Percentiles rank a stretch among this genome's conserved stretches.
Conservation (phyloP, 495 filamentous ascomycete species). For the Talaromyces stipitatus region DNA sequence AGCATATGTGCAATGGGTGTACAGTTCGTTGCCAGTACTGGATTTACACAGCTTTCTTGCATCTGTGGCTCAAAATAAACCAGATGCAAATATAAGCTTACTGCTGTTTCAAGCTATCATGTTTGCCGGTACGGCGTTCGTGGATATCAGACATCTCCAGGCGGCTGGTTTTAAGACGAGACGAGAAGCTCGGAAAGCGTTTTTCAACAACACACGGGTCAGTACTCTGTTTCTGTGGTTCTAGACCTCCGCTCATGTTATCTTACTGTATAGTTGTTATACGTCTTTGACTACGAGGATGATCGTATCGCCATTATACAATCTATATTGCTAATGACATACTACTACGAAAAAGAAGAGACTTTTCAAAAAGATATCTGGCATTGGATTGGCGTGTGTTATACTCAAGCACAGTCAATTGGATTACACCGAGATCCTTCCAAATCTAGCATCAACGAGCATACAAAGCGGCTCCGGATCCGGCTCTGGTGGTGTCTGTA, state of each 20-base stretch:
- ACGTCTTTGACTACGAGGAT: conserved; percentile 77
- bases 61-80: conserved; percentile 48
- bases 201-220: conserved; percentile 70
- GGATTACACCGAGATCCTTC: conserved; percentile 70
- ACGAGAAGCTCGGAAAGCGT: conserved; percentile 65
- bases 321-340: conserved; percentile 73
- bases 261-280: conserved; percentile 41
- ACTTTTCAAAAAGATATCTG: conserved; percentile 77
- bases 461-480: conserved; percentile 61
- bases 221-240: conserved; percentile 12
- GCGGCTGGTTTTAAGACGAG: conserved; percentile 61
- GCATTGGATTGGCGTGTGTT: conserved; percentile 83
- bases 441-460: conserved; percentile 53
- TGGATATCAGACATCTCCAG: conserved; percentile 59
- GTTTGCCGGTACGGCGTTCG: conserved; percentile 71
- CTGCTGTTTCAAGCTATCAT: conserved; percentile 73
- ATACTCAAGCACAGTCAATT: conserved; percentile 73
- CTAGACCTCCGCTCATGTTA: background rate
- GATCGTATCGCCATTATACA: conserved; percentile 75
- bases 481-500: conserved; percentile 89
- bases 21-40: conserved; percentile 78
- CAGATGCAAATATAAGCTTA: conserved; percentile 60
- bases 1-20: conserved; percentile 73
- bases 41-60: conserved; percentile 64
- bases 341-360: conserved; percentile 63